Conservation (phyloP, 192 early-diverging fungal genomes). For the Physocladia obscura region DNA sequence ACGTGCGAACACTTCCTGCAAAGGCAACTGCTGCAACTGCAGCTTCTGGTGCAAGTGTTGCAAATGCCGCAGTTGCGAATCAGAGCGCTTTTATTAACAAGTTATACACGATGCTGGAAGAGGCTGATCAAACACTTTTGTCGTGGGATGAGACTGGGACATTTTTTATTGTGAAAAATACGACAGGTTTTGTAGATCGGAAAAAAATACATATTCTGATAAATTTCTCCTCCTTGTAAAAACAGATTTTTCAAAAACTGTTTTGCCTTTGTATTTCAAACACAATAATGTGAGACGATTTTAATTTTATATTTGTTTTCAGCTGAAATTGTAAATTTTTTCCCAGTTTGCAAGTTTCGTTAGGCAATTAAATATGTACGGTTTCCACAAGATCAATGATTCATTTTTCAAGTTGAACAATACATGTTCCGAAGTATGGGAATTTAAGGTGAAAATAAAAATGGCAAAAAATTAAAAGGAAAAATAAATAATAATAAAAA, state of each 20-base stretch:
- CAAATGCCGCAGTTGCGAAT: constrained; percentile 9
- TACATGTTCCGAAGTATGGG: constrained; percentile 38
- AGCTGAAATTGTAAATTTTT: background rate
- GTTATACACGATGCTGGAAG: constrained; percentile 45
- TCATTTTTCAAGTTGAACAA: constrained; percentile 33
- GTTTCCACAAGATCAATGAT: constrained; percentile 48
- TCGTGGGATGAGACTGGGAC: constrained; percentile 42
- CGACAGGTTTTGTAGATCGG: constrained; percentile 29
- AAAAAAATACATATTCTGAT: background rate
- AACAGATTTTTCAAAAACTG: constrained; percentile 42
- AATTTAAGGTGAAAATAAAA: constrained; percentile 36
- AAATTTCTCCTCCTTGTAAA: background rate
- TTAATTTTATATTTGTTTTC: constrained; percentile 14
- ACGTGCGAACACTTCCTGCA: constrained; percentile 10
- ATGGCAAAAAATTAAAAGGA: too few species aligned
- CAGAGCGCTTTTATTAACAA: constrained; percentile 42
- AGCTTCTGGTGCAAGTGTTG: background rate
- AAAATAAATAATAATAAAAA: too few species aligned
- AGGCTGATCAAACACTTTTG: constrained; percentile 33
- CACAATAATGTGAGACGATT: constrained; percentile 41
- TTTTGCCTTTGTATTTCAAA: constrained; percentile 46
- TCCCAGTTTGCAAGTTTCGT: constrained; percentile 43
- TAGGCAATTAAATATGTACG: constrained; percentile 51
- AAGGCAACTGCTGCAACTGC: background rate
- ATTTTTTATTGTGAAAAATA: constrained; percentile 44